Conservation (phyloP, 768 basidiomycete species). For the Asterophora parasitica region DNA sequence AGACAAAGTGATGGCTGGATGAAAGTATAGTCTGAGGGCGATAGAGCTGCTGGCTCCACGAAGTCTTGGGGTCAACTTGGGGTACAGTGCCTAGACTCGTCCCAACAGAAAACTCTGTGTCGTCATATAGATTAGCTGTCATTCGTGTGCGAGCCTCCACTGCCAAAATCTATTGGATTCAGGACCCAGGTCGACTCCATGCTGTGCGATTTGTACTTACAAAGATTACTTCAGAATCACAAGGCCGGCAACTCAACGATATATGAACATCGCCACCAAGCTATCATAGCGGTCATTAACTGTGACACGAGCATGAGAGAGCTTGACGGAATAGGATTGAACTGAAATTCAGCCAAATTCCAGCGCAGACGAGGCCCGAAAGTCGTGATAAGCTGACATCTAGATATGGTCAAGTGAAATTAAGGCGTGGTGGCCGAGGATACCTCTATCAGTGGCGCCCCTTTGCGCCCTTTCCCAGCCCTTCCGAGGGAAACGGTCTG, state of each 20-base stretch:
- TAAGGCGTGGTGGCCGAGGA: background rate
- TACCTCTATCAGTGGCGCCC: slow-evolving; percentile 1
- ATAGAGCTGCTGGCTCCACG: too few species aligned
- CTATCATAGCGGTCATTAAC: background rate
- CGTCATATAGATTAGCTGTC: too few species aligned
- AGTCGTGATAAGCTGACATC: background rate
- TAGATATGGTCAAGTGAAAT: slow-evolving; percentile 1
- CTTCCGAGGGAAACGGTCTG: slow-evolving; percentile 11
- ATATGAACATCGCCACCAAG: slow-evolving; percentile 6
- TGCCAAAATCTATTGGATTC: too few species aligned
- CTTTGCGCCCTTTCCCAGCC: slow-evolving; percentile 5
- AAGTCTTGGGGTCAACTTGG: background rate
- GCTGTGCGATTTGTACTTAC: too few species aligned
- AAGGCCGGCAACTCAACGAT: slow-evolving; percentile 4
- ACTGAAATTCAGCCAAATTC: too few species aligned
- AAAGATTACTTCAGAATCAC: background rate
- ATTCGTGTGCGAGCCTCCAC: too few species aligned
- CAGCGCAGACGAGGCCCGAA: background rate
- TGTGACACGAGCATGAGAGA: slow-evolving; percentile 4
- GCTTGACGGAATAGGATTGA: background rate
- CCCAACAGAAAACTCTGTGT: too few species aligned
- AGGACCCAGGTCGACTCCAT: too few species aligned
- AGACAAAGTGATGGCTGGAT: too few species aligned
- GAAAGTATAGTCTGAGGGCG: too few species aligned
- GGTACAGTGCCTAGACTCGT: too few species aligned